Evolutionary conservation across 2,329 filamentous ascomycete genomes (phyloP).

Genomic region (Colletotrichum tofieldiae): DNA sequence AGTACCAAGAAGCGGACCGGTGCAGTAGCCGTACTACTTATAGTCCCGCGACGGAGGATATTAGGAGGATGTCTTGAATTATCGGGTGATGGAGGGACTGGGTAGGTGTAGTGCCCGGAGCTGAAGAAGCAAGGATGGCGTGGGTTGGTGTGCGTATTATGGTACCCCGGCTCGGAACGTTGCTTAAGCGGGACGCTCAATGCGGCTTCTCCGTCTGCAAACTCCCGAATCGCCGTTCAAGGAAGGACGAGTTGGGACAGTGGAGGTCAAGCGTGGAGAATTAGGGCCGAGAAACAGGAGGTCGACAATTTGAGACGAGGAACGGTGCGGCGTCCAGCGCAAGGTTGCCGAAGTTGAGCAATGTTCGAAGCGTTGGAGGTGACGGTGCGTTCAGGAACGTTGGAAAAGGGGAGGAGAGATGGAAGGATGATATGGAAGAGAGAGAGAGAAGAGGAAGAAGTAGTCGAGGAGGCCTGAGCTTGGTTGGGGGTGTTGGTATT

Average conservation of each 20-base stretch:
- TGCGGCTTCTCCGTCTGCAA: slow-evolving; percentile 36
- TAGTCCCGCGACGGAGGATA: slow-evolving; percentile 27
- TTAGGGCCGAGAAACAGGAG: slow-evolving; percentile 31
- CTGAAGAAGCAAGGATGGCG: slow-evolving; percentile 36
- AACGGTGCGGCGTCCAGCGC: slow-evolving; percentile 44
- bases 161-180: slow-evolving; percentile 36
- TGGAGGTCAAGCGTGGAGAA: slow-evolving; percentile 26
- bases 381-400: slow-evolving; percentile 24
- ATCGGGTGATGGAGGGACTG: slow-evolving; percentile 34
- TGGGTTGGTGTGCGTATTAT: slow-evolving; percentile 36
- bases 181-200: slow-evolving; percentile 39
- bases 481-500: slow-evolving; percentile 38
- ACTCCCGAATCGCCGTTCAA: slow-evolving; percentile 37
- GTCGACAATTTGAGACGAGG: slow-evolving; percentile 39
- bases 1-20: slow-evolving; percentile 51
- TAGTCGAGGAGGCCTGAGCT: slow-evolving; percentile 38
- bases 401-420: slow-evolving; percentile 20
- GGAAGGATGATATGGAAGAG: slow-evolving; percentile 32
- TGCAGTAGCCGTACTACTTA: slow-evolving; percentile 41
- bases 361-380: slow-evolving; percentile 37
- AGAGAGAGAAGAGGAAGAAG: slow-evolving; percentile 10
- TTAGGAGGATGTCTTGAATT: slow-evolving; percentile 38
- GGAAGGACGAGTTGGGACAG: slow-evolving; percentile 21
- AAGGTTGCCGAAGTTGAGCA: slow-evolving; percentile 42
- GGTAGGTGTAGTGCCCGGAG: slow-evolving; percentile 18